A percentile compares a stretch with the other conserved stretches of the same genome.
These are phyloP conservation scores for Penicillium egyptiacum DNA, from an alignment of 495 filamentous ascomycete species.

Conservation along the genomic window DNA sequence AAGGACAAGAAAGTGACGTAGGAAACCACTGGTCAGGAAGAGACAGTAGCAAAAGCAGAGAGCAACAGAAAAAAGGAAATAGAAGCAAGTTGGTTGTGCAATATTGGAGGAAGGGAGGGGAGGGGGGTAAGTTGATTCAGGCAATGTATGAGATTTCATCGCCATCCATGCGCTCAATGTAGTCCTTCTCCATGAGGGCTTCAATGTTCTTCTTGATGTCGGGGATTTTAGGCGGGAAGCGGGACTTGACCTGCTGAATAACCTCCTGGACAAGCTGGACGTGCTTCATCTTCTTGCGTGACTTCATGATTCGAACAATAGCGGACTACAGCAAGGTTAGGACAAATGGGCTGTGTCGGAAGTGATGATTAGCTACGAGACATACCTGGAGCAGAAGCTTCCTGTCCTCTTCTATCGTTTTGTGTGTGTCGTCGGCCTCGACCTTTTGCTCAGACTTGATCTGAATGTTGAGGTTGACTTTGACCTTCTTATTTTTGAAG, in stretches of 20 bases:
- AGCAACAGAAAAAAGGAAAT: conserved; percentile 13
- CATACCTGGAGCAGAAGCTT: conserved; percentile 95
- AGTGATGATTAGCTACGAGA: conserved; percentile 19
- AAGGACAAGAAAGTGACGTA: not conserved
- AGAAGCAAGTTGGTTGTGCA: conserved; percentile 9
- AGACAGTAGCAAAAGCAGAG: conserved; percentile 14
- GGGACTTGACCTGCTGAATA: conserved; percentile 89
- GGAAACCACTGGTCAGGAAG: not conserved
- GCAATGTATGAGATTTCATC: conserved; percentile 93
- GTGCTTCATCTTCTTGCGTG: conserved; percentile 98
- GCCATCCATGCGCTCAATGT: conserved; percentile 90
- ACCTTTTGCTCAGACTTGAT: conserved; percentile 95
- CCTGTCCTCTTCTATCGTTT: conserved; percentile 97
- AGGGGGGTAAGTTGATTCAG: conserved; percentile 34
- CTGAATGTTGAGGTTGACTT: conserved; percentile 91
- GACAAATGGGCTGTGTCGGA: conserved; percentile 13
- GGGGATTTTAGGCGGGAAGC: conserved; percentile 86
- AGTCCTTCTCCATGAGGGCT: conserved; percentile 98
- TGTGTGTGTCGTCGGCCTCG: conserved; percentile 95
- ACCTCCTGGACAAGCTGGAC: conserved; percentile 88
- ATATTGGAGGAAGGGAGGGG: conserved; percentile 1
- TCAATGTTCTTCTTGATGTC: conserved; percentile 99
- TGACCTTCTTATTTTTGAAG: conserved; percentile 97
- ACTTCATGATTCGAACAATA: conserved; percentile 99
- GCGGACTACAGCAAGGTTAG: conserved; percentile 66